Evolutionary conservation across 1,284 basidiomycete genomes (phyloP).

Genomic region (Tilletiaria anomala): DNA sequence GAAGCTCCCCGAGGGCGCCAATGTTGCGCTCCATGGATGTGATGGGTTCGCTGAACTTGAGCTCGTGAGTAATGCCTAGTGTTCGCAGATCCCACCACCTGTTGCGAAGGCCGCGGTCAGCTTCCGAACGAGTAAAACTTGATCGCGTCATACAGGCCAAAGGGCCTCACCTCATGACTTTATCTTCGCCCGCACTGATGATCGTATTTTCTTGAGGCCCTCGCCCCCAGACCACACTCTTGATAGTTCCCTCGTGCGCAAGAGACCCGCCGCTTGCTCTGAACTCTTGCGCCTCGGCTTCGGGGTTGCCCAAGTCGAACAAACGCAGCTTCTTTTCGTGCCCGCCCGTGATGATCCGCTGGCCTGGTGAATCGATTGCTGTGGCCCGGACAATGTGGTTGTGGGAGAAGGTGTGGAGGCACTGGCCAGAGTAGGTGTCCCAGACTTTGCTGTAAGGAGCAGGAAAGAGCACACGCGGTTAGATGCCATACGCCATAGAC

Average conservation of each 20-base stretch:
- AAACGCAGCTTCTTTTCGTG: conserved; percentile 95
- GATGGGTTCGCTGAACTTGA: conserved; percentile 65
- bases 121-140: neutral
- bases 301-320: conserved; percentile 61
- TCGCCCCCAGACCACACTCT: conserved; percentile 75
- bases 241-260: conserved; percentile 70
- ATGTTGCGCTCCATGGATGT: conserved; percentile 70
- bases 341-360: conserved; percentile 72
- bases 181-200: conserved; percentile 82
- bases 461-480: neutral
- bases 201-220: conserved; percentile 54
- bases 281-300: conserved; percentile 71
- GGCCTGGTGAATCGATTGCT: conserved; percentile 57
- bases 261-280: conserved; percentile 46
- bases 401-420: conserved; percentile 83
- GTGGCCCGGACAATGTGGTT: conserved; percentile 95
- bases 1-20: conserved; percentile 63
- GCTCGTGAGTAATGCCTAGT: conserved; percentile 53
- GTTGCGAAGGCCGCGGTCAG: neutral
- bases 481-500: neutral
- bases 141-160: neutral
- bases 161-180: conserved; percentile 59
- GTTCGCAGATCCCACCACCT: conserved; percentile 95
- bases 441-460: conserved; percentile 66
- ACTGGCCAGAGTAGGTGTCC: conserved; percentile 80